A percentile compares a stretch with the other conserved stretches of the same genome.
phyloP scores from a whole-genome alignment of 108 stramenopile species.

The Discostella stelligeroides region DNA sequence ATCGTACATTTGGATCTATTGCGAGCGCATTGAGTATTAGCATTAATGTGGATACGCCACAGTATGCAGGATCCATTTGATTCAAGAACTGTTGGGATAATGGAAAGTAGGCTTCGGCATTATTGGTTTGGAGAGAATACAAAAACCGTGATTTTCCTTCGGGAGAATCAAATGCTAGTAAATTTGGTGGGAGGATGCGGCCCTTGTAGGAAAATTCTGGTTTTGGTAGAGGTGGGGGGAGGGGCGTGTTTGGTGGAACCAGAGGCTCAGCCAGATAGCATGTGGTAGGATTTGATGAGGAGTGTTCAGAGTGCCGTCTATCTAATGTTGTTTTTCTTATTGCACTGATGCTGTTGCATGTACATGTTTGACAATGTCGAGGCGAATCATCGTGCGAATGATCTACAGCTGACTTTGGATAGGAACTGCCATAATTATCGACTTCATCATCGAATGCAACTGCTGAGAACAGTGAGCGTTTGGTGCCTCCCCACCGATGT shows the following conservation, averaged over 20 bases:
- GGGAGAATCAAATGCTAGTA: conserved; percentile 57
- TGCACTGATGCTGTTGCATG: no score
- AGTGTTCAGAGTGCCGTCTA: conserved; percentile 7
- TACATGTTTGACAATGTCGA: conserved; percentile 4
- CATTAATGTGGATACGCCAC: conserved; percentile 89
- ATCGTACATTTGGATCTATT: conserved; percentile 90
- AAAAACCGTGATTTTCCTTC: conserved; percentile 56
- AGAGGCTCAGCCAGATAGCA: conserved; percentile 18
- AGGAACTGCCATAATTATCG: background rate
- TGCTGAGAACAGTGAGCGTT: background rate
- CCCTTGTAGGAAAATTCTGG: conserved; percentile 76
- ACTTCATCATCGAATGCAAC: background rate
- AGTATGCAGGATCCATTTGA: conserved; percentile 94
- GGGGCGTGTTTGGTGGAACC: conserved; percentile 29
- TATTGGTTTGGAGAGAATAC: conserved; percentile 48
- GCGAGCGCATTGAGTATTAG: conserved; percentile 91
- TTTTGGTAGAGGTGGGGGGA: conserved; percentile 67
- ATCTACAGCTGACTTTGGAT: background rate
- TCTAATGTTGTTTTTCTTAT: background rate
- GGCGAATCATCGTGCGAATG: background rate
- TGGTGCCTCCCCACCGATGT: background rate
- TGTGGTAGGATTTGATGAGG: background rate
- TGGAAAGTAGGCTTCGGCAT: conserved; percentile 73
- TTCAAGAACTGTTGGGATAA: conserved; percentile 91
- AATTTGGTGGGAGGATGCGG: conserved; percentile 63